Evolutionary conservation across 176 grass and related monocot species (phyloP).

Genomic region (Ampelocalamus luodianensis): DNA sequence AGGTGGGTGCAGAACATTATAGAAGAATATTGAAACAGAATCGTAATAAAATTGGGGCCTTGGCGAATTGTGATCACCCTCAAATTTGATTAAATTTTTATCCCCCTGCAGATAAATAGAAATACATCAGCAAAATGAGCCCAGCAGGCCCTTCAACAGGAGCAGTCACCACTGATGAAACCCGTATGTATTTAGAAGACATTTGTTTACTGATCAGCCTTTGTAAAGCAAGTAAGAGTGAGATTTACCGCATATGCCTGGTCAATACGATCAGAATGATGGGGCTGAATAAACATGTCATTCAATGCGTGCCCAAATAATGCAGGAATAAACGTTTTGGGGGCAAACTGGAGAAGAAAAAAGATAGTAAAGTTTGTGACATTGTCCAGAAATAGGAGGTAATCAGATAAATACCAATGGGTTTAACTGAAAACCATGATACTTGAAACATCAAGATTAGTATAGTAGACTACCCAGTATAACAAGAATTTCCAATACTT

Average conservation of each 20-base stretch:
- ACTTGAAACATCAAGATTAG: neutral
- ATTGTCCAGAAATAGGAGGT: conserved; percentile 21
- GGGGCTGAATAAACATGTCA: conserved; percentile 92
- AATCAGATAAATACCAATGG: conserved; percentile 8
- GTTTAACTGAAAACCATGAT: conserved; percentile 29
- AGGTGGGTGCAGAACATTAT: conserved; percentile 86
- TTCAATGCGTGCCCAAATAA: conserved; percentile 94
- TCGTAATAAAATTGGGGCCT: conserved; percentile 99
- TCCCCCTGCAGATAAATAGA: conserved; percentile 68
- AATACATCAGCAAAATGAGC: conserved; percentile 35
- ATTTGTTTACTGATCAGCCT: conserved; percentile 21
- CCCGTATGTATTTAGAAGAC: neutral
- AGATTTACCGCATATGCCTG: conserved; percentile 78
- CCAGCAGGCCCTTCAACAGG: conserved; percentile 14
- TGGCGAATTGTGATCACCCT: conserved; percentile 92
- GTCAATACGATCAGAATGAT: conserved; percentile 83
- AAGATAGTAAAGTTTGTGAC: neutral
- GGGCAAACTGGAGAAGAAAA: conserved; percentile 72
- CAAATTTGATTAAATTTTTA: conserved; percentile 98
- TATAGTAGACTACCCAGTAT: conserved; percentile 6
- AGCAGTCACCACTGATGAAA: conserved; percentile 1
- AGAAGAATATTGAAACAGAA: conserved; percentile 99
- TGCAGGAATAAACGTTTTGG: conserved; percentile 95
- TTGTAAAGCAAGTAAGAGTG: conserved; percentile 29
- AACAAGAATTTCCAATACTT: neutral